These are phyloP conservation scores for Brachypodium distachyon DNA, from an alignment of 202 grass and related monocot genomes.

Conservation along the genomic window DNA sequence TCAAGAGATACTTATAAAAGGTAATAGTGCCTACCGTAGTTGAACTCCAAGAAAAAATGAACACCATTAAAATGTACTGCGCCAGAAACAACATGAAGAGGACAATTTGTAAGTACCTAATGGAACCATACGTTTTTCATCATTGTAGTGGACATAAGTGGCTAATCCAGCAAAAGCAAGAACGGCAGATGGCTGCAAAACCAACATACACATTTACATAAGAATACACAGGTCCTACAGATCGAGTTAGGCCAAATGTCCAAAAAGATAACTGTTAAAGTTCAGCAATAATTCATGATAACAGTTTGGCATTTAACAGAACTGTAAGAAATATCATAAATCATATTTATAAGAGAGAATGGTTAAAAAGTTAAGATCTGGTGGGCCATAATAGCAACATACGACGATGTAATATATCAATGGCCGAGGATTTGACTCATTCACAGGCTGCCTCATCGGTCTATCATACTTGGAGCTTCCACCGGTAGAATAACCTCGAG, in stretches of 20 bases:
- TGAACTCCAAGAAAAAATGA: not conserved
- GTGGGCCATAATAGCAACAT: slow-evolving; percentile 16
- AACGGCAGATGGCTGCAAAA: slow-evolving; percentile 69
- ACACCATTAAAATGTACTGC: not conserved
- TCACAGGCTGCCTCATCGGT: slow-evolving; percentile 35
- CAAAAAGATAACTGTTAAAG: not conserved
- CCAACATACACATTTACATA: slow-evolving; percentile 10
- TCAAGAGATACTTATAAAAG: not conserved
- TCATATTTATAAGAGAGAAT: not conserved
- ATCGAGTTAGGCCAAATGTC: not conserved
- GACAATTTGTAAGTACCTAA: slow-evolving; percentile 47
- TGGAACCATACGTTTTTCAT: slow-evolving; percentile 63
- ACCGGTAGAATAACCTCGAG: slow-evolving; percentile 41
- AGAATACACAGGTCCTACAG: not conserved
- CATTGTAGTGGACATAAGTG: slow-evolving; percentile 75
- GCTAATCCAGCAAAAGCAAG: slow-evolving; percentile 60
- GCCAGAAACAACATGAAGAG: slow-evolving; percentile 3
- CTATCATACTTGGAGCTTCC: slow-evolving; percentile 28
- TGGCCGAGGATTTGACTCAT: slow-evolving; percentile 23
- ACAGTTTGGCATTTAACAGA: not conserved
- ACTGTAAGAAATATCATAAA: not conserved
- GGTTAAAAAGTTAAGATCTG: not conserved
- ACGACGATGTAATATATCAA: slow-evolving; percentile 44
- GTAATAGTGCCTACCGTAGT: not conserved
- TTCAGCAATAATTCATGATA: not conserved